phyloP scores from a whole-genome alignment of 805 yeast species.

The Candida arabinofermentans region DNA sequence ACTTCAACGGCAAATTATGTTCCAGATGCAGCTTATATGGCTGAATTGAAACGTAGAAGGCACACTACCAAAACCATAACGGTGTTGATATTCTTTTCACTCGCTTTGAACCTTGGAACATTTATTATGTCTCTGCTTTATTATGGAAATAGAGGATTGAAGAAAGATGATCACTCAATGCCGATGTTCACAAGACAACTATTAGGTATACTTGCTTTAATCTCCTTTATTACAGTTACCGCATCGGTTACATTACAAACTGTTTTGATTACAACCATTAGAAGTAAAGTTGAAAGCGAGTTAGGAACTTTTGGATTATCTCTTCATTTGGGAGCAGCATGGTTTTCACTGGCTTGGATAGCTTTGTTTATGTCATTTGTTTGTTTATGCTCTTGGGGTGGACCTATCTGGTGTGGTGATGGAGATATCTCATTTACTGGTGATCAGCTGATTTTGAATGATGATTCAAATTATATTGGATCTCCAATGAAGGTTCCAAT shows the following conservation, averaged over 20 bases:
- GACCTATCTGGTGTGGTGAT: conserved; percentile 53
- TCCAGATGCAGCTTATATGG: conserved; percentile 25
- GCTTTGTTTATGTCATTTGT: conserved; percentile 22
- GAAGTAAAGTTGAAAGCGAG: conserved; percentile 26
- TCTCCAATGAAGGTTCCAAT: conserved; percentile 4
- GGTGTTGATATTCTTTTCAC: conserved; percentile 27
- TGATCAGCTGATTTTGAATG: background rate
- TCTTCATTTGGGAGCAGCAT: conserved; percentile 37
- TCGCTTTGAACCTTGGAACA: conserved; percentile 29
- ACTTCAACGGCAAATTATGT: conserved; percentile 14
- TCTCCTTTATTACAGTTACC: conserved; percentile 20
- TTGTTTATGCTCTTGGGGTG: conserved; percentile 31
- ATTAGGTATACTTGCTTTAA: conserved; percentile 34
- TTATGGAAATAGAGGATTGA: conserved; percentile 35
- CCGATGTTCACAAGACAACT: conserved; percentile 34
- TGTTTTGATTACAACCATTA: conserved; percentile 26
- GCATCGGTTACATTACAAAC: conserved; percentile 30
- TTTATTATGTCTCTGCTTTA: conserved; percentile 30
- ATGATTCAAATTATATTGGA: conserved; percentile 6
- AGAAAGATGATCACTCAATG: conserved; percentile 30
- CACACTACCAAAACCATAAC: conserved; percentile 26
- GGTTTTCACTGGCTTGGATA: conserved; percentile 41
- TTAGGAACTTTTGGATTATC: conserved; percentile 45
- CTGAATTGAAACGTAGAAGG: conserved; percentile 16
- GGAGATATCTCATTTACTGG: conserved; percentile 24